Evolutionary conservation across 106 monocot genomes (phyloP).

Genomic region (Amphibolis antarctica): DNA sequence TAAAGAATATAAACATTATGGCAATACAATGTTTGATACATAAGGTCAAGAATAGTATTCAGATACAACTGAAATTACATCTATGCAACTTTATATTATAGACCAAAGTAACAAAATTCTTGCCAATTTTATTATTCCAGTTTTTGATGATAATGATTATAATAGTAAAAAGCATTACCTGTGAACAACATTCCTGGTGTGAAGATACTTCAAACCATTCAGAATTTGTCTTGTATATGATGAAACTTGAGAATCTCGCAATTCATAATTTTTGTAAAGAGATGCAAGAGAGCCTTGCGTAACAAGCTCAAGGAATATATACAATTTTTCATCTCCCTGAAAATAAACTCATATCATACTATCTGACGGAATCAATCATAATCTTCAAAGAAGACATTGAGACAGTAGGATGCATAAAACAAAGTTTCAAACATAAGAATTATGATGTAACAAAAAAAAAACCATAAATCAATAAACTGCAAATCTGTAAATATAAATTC

Average conservation of each 20-base stretch:
- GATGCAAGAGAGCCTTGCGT: slow-evolving; percentile 87
- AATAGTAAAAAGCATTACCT: slow-evolving; percentile 31
- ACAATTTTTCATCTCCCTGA: slow-evolving; percentile 73
- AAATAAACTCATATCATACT: background rate
- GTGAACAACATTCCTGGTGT: slow-evolving; percentile 80
- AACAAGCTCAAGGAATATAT: slow-evolving; percentile 85
- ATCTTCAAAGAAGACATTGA: background rate
- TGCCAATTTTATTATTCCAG: too few species aligned
- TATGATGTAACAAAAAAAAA: too few species aligned
- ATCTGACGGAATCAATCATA: background rate
- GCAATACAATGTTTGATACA: too few species aligned
- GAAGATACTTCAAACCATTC: slow-evolving; percentile 76
- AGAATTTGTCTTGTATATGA: slow-evolving; percentile 88
- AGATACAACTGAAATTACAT: too few species aligned
- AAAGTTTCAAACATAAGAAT: too few species aligned
- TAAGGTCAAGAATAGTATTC: too few species aligned
- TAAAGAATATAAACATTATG: too few species aligned
- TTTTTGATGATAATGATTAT: background rate
- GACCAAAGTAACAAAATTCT: background rate
- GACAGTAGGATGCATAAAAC: too few species aligned
- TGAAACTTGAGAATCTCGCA: slow-evolving; percentile 71
- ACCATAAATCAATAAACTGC: too few species aligned
- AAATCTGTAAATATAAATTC: too few species aligned
- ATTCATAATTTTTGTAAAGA: slow-evolving; percentile 58
- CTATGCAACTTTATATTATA: too few species aligned